Evolutionary conservation across 495 filamentous ascomycete genomes (phyloP).

Genomic region (Aspergillus ostianus): DNA sequence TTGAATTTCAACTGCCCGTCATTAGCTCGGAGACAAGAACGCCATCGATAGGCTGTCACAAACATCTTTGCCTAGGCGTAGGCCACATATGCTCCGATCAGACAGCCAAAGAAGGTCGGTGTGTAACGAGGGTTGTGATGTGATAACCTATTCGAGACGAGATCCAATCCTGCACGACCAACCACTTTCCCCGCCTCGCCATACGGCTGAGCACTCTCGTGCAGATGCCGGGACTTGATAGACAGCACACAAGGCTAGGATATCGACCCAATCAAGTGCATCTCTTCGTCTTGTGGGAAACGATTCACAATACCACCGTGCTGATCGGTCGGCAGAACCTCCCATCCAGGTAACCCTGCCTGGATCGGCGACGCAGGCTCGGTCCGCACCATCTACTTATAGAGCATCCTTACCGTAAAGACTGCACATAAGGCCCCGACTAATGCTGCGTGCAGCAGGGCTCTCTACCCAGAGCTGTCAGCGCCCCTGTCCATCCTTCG

Average conservation of each 20-base stretch:
- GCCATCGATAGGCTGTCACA: background rate
- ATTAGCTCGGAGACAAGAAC: background rate
- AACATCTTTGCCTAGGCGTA: background rate
- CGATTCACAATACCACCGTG: background rate
- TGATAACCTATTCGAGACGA: background rate
- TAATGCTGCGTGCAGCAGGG: background rate
- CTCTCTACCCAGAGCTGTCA: background rate
- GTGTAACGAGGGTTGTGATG: background rate
- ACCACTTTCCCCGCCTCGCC: background rate
- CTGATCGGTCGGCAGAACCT: slow-evolving; percentile 12
- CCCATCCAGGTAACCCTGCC: slow-evolving; percentile 4
- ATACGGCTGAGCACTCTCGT: background rate
- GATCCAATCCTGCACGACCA: background rate
- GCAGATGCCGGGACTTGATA: background rate
- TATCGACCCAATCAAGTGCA: slow-evolving; percentile 2
- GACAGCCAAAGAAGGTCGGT: background rate
- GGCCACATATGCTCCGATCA: background rate
- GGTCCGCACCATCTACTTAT: background rate
- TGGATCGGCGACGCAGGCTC: background rate
- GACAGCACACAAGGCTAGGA: background rate
- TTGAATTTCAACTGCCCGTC: background rate
- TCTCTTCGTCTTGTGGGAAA: background rate
- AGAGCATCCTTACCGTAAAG: background rate
- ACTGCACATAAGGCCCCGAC: background rate
- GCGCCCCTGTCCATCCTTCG: background rate